Evolutionary conservation across 164 flowering plant genomes (phyloP), one percentile per base, ranked within the genome.

Genomic region (Vitis rupestris): DNA sequence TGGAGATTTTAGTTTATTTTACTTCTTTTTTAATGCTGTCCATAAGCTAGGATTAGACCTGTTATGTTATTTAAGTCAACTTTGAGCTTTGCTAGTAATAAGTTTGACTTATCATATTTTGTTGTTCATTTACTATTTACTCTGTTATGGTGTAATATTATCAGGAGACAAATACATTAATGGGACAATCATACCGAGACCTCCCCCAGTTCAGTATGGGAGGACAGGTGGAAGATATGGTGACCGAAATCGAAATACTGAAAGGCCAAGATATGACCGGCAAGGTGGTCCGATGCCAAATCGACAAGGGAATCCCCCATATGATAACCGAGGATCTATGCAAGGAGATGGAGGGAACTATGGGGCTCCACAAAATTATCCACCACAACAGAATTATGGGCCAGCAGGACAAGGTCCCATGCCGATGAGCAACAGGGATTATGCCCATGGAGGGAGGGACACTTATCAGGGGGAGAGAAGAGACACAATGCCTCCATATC

Each of bases 121-220:
- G 44, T 30, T 72, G 4, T 50, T 60, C 50, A 49, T 37, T 7
- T 55, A 4, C 23, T 9, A 13, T 15, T 44, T 27, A 4, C 2
- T 1, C 44, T 16, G 0, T 65, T 68, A 3, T 51, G 48, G 30
- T 69, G 55, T 64, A 16, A 47, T 37, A 3, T 53, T 68, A 12
- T 61, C 79, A 93, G 99, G 99, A 17, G 98, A 96, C 76, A 90
- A 96, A 75, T 96, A 96, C 73, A 79, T 83, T 23, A 86, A 96
- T 79, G 99, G 99, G 66, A 75, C 77, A 31, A 92, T 96, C 63
- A 89, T 84, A 68, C 95, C 87, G 1, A 80, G 98, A 73, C 93
- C 97, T 56, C 94, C 93, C 4, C 97, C 98, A 3, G 76, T 85
- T 44, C 92, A 85, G 9, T 79, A 83, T 82, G 82, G 83, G 16